Conservation (phyloP, 345 rosid genomes). For the Excoecaria cochinchinensis region DNA sequence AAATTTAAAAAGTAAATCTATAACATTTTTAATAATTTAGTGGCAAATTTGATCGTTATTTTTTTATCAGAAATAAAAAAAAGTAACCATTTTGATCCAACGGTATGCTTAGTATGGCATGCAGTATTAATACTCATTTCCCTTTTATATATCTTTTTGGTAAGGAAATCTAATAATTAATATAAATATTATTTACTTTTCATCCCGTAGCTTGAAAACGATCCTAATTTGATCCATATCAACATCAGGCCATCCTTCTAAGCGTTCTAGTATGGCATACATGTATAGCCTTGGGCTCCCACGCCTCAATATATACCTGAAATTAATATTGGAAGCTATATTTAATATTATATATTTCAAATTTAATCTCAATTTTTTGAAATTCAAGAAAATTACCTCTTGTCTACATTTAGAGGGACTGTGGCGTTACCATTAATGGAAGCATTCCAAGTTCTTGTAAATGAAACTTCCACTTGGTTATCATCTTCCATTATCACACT, state of each 20-base stretch:
- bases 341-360: neutral
- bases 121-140: too few relatives aligned
- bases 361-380: neutral
- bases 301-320: constrained; percentile 22
- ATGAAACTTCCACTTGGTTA: constrained; percentile 27
- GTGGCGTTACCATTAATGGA: constrained; percentile 12
- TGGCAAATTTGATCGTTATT: too few relatives aligned
- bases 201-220: constrained; percentile 17
- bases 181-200: constrained; percentile 17
- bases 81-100: too few relatives aligned
- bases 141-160: too few relatives aligned
- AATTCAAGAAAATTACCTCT: constrained; percentile 45
- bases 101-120: too few relatives aligned
- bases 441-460: constrained; percentile 33
- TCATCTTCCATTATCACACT: constrained; percentile 17
- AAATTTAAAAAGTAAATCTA: too few relatives aligned
- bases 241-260: constrained; percentile 24
- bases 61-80: too few relatives aligned
- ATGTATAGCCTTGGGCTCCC: constrained; percentile 18
- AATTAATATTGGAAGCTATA: neutral
- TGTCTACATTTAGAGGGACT: constrained; percentile 79
- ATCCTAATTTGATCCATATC: constrained; percentile 22
- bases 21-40: too few relatives aligned
- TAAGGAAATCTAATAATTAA: too few relatives aligned
- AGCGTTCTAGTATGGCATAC: constrained; percentile 21